Evolutionary conservation across 306 rosid genomes (phyloP).

Genomic region (Abrus pulchellus): DNA sequence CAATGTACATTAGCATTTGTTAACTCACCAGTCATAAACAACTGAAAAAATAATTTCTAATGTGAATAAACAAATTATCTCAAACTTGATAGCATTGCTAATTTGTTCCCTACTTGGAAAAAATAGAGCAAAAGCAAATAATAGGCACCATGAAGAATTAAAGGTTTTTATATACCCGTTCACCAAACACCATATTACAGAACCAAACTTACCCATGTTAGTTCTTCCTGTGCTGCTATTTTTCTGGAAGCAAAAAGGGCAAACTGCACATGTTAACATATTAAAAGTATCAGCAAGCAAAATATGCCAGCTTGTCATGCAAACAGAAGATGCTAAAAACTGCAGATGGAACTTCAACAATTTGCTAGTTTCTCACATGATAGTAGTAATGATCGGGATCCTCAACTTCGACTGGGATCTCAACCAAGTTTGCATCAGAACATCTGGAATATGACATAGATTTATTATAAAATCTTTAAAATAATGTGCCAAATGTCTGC

Average conservation of each 20-base stretch:
- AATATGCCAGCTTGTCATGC: slow-evolving; percentile 18
- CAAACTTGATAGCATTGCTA: slow-evolving; percentile 7
- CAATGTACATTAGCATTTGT: slow-evolving; percentile 29
- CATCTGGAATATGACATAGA: slow-evolving; percentile 62
- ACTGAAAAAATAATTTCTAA: slow-evolving; percentile 2
- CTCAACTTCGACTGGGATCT: slow-evolving; percentile 88
- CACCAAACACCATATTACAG: slow-evolving; percentile 42
- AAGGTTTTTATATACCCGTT: slow-evolving; percentile 32
- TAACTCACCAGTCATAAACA: slow-evolving; percentile 28
- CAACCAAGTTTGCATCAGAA: slow-evolving; percentile 89
- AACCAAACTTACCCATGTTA: slow-evolving; percentile 76
- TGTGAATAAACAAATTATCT: slow-evolving; percentile 26
- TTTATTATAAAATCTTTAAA: slow-evolving; percentile 5
- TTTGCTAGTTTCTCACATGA: slow-evolving; percentile 69
- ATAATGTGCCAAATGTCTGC: slow-evolving; percentile 17
- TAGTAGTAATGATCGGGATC: slow-evolving; percentile 70
- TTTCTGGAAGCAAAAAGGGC: slow-evolving; percentile 87
- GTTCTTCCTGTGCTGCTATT: slow-evolving; percentile 83
- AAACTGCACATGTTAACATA: slow-evolving; percentile 61
- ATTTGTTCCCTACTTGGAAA: slow-evolving; percentile 21
- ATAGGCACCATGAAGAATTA: slow-evolving; percentile 23
- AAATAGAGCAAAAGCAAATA: slow-evolving; percentile 1
- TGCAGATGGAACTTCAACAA: slow-evolving; percentile 34
- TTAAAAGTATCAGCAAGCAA: slow-evolving; percentile 43
- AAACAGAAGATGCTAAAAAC: slow-evolving; percentile 38